Evolutionary conservation across 2,329 filamentous ascomycete species (phyloP), one percentile per base, ranked within the genome.

Genomic region (Paecilomyces dactylethromorphus): DNA sequence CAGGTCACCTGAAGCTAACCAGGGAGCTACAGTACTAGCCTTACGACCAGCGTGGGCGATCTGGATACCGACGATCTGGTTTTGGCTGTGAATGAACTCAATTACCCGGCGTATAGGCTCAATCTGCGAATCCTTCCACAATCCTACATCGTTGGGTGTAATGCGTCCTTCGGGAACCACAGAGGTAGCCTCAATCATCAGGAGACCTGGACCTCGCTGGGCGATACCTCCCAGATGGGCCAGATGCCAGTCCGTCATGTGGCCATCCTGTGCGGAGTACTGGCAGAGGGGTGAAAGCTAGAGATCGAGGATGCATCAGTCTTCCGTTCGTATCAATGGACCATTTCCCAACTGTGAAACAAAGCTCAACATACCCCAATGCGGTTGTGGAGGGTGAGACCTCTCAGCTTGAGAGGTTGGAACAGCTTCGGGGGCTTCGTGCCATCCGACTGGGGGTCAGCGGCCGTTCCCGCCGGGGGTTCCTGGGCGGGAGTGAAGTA

Each of bases 91-190:
- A 2, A 88, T 84, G 62, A 92, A 95, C 61, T 95, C 89, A 35
- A 87, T 84, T 53, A 93, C 82, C 60, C 84, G 82, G 18, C 66
- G 65, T 59, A 95, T 76, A 0, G 87, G 86, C 62, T 82, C 87
- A 60, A 92, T 87, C 72, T 97, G 92, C 33, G 82, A 85, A 72
- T 96, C 92, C 62, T 88, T 81, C 92, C 92, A 97, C 7, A 97
- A 76, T 0, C 92, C 71, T 13, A 66, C 56, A 54, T 70, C 67
- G 49, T 70, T 60, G 0, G 91, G 91, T 0, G 89, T 89, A 78
- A 96, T 96, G 58, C 92, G 84, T 29, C 92, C 92, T 65, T 92
- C 86, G 5, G 90, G 76, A 10, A 84, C 79, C 0, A 96, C 89
- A 32, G 86, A 80, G 0, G 90, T 92, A 26, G 92, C 91, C 77